Evolutionary conservation across 192 early-diverging fungal genomes (phyloP).

Genomic region (Mortierella antarctica): DNA sequence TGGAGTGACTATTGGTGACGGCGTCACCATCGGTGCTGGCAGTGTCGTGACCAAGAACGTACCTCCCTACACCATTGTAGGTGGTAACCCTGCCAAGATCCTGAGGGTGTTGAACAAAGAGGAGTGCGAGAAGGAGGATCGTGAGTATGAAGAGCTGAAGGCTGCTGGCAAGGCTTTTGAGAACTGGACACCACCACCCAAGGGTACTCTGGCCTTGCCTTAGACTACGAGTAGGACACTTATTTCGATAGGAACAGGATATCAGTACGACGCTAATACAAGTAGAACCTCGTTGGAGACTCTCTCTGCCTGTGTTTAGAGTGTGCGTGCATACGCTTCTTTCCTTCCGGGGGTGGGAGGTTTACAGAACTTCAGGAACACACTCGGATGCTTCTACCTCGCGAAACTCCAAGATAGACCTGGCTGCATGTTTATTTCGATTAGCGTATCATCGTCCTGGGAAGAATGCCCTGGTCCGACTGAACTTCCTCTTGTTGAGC

Average conservation of each 20-base stretch:
- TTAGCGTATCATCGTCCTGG: background rate
- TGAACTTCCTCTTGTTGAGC: too few species aligned
- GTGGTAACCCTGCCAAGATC: slow-evolving; percentile 88
- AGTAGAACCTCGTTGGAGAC: too few species aligned
- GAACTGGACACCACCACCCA: slow-evolving; percentile 36
- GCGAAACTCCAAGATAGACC: background rate
- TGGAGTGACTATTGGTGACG: slow-evolving; percentile 90
- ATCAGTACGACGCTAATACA: background rate
- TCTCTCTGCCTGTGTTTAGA: background rate
- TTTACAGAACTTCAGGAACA: too few species aligned
- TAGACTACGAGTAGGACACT: too few species aligned
- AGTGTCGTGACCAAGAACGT: slow-evolving; percentile 92
- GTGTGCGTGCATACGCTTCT: background rate
- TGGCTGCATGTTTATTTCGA: background rate
- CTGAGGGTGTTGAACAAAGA: slow-evolving; percentile 59
- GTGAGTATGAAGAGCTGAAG: slow-evolving; percentile 14
- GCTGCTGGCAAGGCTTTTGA: slow-evolving; percentile 12
- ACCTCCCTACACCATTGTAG: slow-evolving; percentile 78
- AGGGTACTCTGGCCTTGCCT: slow-evolving; percentile 42
- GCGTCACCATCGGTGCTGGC: slow-evolving; percentile 80
- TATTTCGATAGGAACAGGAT: too few species aligned
- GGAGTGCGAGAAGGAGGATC: slow-evolving; percentile 35
- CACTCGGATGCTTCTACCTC: too few species aligned
- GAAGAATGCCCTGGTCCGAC: too few species aligned
- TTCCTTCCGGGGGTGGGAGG: background rate